phyloP scores from a whole-genome alignment of 2,329 filamentous ascomycete species.

The Hymenoscyphus repandus region DNA sequence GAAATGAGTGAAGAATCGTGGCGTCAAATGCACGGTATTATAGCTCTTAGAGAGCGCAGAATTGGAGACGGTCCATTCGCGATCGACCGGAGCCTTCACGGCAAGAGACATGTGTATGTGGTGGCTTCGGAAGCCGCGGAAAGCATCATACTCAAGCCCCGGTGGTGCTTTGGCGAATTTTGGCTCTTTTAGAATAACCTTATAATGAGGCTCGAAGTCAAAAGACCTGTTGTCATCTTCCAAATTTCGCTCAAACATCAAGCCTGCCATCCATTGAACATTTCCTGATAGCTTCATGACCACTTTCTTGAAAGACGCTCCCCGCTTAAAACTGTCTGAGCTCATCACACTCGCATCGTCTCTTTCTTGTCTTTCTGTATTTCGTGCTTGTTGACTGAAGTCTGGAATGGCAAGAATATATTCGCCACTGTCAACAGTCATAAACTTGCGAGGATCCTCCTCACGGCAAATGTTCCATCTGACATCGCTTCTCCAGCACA shows the following conservation, averaged over 20 bases:
- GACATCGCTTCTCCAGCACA: constrained; percentile 98
- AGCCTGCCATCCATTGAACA: constrained; percentile 84
- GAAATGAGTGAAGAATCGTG: constrained; percentile 97
- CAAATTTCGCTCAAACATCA: constrained; percentile 86
- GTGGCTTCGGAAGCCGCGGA: constrained; percentile 90
- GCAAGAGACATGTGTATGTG: constrained; percentile 95
- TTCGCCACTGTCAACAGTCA: constrained; percentile 92
- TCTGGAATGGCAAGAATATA: constrained; percentile 94
- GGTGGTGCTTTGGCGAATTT: constrained; percentile 58
- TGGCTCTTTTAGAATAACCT: constrained; percentile 80
- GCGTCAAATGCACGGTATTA: constrained; percentile 91
- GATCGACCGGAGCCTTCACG: constrained; percentile 77
- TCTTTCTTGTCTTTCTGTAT: constrained; percentile 42
- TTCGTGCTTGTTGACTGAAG: constrained; percentile 77
- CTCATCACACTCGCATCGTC: constrained; percentile 51
- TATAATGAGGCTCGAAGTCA: constrained; percentile 86
- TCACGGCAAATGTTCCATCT: constrained; percentile 78
- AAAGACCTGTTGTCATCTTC: constrained; percentile 68
- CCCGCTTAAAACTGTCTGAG: constrained; percentile 58
- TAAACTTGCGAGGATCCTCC: constrained; percentile 85
- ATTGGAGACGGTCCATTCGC: constrained; percentile 77
- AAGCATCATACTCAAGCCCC: constrained; percentile 76
- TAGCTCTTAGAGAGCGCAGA: constrained; percentile 80
- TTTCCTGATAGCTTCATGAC: constrained; percentile 98
- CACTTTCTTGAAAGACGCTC: constrained; percentile 93